Percentiles rank a stretch among this genome's conserved stretches.
phyloP scores from a whole-genome alignment of 1,139 yeast species.

The Kazachstania sp. region DNA sequence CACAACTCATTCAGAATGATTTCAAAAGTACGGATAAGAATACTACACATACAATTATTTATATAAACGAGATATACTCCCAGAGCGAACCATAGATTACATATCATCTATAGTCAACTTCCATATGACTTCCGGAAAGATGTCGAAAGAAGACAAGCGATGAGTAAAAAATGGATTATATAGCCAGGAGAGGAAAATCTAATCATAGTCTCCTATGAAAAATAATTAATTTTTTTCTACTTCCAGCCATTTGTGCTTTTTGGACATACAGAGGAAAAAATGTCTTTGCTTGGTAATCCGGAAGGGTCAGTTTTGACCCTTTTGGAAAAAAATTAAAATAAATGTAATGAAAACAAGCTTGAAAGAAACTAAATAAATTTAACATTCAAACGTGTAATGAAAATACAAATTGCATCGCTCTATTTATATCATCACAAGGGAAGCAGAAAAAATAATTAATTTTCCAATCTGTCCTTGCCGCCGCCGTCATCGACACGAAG shows the following conservation, averaged over 20 bases:
- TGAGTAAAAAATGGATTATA: conserved; percentile 5
- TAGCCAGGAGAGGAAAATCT: conserved; percentile 1
- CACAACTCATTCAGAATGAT: too few species aligned
- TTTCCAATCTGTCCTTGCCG: too few species aligned
- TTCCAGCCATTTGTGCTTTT: conserved; percentile 29
- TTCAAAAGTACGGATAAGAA: too few species aligned
- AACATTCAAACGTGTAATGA: too few species aligned
- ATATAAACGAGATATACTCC: conserved; percentile 14
- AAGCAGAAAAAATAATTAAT: too few species aligned
- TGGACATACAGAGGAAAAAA: conserved; percentile 21
- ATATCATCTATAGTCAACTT: conserved; percentile 1
- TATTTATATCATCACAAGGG: too few species aligned
- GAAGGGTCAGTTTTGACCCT: conserved; percentile 19
- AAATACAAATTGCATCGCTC: neutral
- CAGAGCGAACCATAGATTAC: conserved; percentile 22
- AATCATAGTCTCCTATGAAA: neutral
- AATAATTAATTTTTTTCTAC: conserved; percentile 14
- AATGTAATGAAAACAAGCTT: neutral
- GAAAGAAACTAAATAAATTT: neutral
- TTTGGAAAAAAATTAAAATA: neutral
- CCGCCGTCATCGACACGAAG: too few species aligned
- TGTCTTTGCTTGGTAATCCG: conserved; percentile 30
- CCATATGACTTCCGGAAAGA: neutral
- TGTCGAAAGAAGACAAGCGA: neutral
- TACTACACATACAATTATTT: too few species aligned